These are phyloP conservation scores for Zygoascus meyerae DNA, from an alignment of 1,139 yeast genomes.

Conservation along the genomic window DNA sequence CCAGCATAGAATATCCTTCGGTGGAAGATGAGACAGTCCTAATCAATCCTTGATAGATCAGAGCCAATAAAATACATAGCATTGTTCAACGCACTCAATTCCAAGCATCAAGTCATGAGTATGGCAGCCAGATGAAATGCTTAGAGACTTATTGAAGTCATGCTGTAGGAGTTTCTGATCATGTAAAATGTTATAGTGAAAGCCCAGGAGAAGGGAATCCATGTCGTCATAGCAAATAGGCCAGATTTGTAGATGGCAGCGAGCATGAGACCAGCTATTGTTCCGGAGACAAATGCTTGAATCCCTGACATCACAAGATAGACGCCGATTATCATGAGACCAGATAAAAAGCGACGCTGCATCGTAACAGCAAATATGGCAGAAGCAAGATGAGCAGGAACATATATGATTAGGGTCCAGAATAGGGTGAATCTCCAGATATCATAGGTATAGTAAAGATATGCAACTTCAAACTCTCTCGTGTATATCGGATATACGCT, in stretches of 20 bases:
- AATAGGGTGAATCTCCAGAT: slow-evolving; percentile 79
- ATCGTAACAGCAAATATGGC: slow-evolving; percentile 58
- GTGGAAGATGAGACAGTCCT: no score
- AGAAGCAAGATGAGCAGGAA: slow-evolving; percentile 55
- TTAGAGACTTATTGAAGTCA: slow-evolving; percentile 41
- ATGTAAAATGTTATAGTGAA: slow-evolving; percentile 60
- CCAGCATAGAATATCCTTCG: no score
- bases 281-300: slow-evolving; percentile 67
- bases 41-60: no score
- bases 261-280: slow-evolving; percentile 63
- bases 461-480: slow-evolving; percentile 44
- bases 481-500: slow-evolving; percentile 64
- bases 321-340: slow-evolving; percentile 40
- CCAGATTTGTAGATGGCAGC: slow-evolving; percentile 71
- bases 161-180: slow-evolving; percentile 58
- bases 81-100: no score
- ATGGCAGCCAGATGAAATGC: not conserved
- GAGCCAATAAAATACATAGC: no score
- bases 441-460: slow-evolving; percentile 62
- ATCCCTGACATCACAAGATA: slow-evolving; percentile 44
- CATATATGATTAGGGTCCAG: slow-evolving; percentile 71
- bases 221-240: slow-evolving; percentile 71
- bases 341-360: slow-evolving; percentile 39
- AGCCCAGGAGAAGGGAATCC: slow-evolving; percentile 88
- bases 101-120: no score